phyloP scores from a whole-genome alignment of 805 yeast species.

The Starmerella bombi region DNA sequence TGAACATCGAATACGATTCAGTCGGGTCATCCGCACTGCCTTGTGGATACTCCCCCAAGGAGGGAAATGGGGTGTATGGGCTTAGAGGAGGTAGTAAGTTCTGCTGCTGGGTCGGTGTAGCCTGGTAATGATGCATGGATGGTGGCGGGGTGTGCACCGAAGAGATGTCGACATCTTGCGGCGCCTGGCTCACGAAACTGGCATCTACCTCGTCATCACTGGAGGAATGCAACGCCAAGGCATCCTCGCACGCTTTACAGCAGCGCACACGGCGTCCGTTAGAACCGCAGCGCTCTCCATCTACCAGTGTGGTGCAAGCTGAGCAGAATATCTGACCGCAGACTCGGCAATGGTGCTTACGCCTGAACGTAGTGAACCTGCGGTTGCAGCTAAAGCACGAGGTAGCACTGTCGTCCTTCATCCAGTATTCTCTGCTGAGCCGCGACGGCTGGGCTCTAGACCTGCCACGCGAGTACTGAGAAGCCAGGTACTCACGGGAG shows the following conservation, averaged over 20 bases:
- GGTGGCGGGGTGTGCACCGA: not conserved
- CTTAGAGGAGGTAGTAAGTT: not conserved
- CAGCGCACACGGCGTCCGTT: conserved; percentile 35
- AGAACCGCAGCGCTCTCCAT: conserved; percentile 48
- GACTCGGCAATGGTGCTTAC: conserved; percentile 89
- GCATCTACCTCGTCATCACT: conserved; percentile 32
- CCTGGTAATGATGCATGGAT: too few relatives aligned
- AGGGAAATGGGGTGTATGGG: too few relatives aligned
- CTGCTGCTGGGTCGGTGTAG: too few relatives aligned
- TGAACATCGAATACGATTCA: conserved; percentile 8
- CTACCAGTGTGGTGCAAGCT: conserved; percentile 58
- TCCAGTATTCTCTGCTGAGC: conserved; percentile 75
- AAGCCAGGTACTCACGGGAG: conserved; percentile 21
- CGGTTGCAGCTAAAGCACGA: conserved; percentile 77
- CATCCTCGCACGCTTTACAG: conserved; percentile 20
- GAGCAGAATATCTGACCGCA: conserved; percentile 94
- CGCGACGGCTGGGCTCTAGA: conserved; percentile 18
- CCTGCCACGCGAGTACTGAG: conserved; percentile 19
- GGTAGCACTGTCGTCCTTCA: conserved; percentile 84
- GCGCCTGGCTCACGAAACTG: conserved; percentile 8
- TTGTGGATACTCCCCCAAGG: too few relatives aligned
- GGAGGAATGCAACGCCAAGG: conserved; percentile 14
- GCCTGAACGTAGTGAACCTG: conserved; percentile 58
- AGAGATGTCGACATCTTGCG: not conserved
- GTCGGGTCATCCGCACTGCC: not conserved